These are phyloP conservation scores for Colletotrichum tropicicola DNA, from an alignment of 2,329 filamentous ascomycete genomes.

Conservation along the genomic window DNA sequence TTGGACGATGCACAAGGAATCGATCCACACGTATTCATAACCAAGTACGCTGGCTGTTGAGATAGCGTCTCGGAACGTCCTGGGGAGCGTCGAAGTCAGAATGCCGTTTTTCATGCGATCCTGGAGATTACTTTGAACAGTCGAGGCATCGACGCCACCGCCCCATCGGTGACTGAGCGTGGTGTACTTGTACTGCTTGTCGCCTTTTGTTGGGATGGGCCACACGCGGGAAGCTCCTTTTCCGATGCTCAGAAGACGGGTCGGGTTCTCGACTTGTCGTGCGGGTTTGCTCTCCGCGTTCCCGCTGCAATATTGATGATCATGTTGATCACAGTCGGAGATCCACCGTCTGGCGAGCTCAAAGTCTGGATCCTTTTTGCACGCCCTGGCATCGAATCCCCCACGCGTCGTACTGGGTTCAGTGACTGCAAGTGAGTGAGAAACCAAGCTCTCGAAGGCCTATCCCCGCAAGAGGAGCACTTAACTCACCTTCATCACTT, in stretches of 20 bases:
- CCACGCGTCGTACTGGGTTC: too few species aligned
- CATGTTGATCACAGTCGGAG: too few species aligned
- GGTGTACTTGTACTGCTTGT: background rate
- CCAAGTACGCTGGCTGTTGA: background rate
- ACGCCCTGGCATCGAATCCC: too few species aligned
- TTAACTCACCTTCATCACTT: too few species aligned
- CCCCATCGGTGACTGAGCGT: background rate
- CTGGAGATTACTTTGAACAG: background rate
- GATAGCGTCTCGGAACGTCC: background rate
- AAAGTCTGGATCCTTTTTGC: too few species aligned
- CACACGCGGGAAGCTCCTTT: background rate
- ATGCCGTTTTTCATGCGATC: background rate
- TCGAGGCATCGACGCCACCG: background rate
- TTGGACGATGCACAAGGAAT: slow-evolving; percentile 19
- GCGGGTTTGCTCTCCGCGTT: too few species aligned
- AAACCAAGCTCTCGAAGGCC: too few species aligned
- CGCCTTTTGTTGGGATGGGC: background rate
- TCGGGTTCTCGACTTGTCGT: background rate
- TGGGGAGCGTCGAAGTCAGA: background rate
- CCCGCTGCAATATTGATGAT: too few species aligned
- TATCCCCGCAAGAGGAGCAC: too few species aligned
- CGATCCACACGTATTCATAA: slow-evolving; percentile 1
- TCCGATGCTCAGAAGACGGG: too few species aligned
- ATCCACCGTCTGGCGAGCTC: too few species aligned
- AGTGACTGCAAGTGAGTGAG: too few species aligned